Conservation (phyloP, 441 rosid genomes). For the Sinapis alba region DNA sequence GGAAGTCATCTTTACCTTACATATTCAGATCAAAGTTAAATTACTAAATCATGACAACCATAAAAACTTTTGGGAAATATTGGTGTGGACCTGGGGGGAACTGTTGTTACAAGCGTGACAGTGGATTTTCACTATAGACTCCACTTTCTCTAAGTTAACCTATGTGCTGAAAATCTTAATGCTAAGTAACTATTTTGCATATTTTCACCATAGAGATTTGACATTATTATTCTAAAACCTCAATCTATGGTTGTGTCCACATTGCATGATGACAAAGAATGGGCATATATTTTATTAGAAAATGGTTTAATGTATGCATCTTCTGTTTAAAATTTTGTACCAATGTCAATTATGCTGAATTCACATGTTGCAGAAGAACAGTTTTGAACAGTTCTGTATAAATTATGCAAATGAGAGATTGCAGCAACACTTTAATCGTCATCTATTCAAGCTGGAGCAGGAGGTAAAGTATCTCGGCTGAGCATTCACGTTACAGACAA, state of each 20-base stretch:
- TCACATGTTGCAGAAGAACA: conserved; percentile 68
- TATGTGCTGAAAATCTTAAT: background rate
- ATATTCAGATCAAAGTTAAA: background rate
- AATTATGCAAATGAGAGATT: conserved; percentile 97
- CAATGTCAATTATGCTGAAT: background rate
- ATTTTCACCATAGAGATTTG: background rate
- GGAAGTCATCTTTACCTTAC: background rate
- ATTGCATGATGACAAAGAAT: background rate
- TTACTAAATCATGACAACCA: background rate
- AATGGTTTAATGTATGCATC: conserved; percentile 23
- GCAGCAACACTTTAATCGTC: conserved; percentile 97
- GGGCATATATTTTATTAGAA: background rate
- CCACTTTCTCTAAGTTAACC: background rate
- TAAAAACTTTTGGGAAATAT: background rate
- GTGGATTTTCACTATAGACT: background rate
- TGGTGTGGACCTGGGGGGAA: background rate
- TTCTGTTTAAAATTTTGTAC: conserved; percentile 7
- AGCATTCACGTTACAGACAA: background rate
- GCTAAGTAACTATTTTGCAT: background rate
- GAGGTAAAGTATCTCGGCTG: conserved; percentile 55
- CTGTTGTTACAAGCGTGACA: background rate
- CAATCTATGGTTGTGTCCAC: background rate
- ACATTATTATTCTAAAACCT: conserved; percentile 1
- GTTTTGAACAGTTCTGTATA: conserved; percentile 98
- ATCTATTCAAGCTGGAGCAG: conserved; percentile 93